Conservation (phyloP, 768 basidiomycete genomes). For the Leccinum longicurvipes region DNA sequence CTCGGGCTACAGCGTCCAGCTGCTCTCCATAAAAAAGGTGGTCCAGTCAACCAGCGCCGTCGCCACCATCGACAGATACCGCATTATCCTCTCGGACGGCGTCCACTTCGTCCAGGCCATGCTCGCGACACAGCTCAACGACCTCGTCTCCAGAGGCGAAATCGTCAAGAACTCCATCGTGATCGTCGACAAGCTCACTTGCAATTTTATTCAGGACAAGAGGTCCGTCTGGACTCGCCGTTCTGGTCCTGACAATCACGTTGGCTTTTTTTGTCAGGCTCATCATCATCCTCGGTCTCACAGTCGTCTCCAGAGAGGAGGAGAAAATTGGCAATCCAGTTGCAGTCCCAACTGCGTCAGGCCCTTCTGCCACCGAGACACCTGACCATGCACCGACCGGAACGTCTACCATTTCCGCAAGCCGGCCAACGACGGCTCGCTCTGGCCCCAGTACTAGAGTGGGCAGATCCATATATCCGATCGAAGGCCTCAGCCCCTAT, state of each 20-base stretch:
- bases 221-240: slow-evolving; percentile 46
- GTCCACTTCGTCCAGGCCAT: slow-evolving; percentile 85
- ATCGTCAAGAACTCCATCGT: slow-evolving; percentile 68
- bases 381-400: slow-evolving; percentile 28
- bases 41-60: slow-evolving; percentile 30
- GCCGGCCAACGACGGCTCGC: slow-evolving; percentile 9
- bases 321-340: slow-evolving; percentile 76
- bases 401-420: slow-evolving; percentile 22
- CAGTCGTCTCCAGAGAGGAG: slow-evolving; percentile 46
- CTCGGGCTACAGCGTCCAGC: slow-evolving; percentile 58
- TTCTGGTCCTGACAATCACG: background rate
- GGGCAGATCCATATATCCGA: slow-evolving; percentile 59
- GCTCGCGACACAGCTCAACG: slow-evolving; percentile 90
- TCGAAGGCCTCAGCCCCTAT: slow-evolving; percentile 93
- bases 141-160: slow-evolving; percentile 58
- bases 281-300: slow-evolving; percentile 72
- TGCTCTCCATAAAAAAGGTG: slow-evolving; percentile 83
- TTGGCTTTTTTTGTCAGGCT: slow-evolving; percentile 47
- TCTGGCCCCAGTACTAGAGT: slow-evolving; percentile 14
- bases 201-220: slow-evolving; percentile 81
- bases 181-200: slow-evolving; percentile 70
- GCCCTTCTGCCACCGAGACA: slow-evolving; percentile 22
- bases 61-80: slow-evolving; percentile 52
- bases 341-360: slow-evolving; percentile 36
- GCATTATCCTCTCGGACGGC: slow-evolving; percentile 91